phyloP scores from a whole-genome alignment of 176 grass and related monocot genomes.

The Rhynchospora breviuscula region DNA sequence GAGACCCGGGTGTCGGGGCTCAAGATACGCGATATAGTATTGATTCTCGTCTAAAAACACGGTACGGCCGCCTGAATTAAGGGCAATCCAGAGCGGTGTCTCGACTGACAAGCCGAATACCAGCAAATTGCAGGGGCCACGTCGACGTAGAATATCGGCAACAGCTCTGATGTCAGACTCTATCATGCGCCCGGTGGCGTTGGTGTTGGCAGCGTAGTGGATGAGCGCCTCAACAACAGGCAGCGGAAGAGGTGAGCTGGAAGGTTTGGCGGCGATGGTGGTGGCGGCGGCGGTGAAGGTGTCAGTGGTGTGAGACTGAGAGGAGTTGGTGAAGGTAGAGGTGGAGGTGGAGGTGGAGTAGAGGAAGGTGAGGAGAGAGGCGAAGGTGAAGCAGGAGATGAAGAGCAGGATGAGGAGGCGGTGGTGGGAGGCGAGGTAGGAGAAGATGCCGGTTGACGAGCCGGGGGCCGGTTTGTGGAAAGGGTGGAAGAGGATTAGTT shows the following conservation, averaged over 20 bases:
- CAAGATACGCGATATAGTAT: slow-evolving; percentile 92
- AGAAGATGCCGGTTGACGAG: slow-evolving; percentile 35
- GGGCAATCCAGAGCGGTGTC: slow-evolving; percentile 74
- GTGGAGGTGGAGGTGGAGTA: slow-evolving; percentile 30
- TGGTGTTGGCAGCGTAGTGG: slow-evolving; percentile 48
- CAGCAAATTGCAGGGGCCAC: slow-evolving; percentile 63
- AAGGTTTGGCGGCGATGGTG: background rate
- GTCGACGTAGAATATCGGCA: slow-evolving; percentile 33
- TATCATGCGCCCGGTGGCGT: slow-evolving; percentile 50
- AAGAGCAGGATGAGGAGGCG: slow-evolving; percentile 46
- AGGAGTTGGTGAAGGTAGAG: background rate
- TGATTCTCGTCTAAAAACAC: slow-evolving; percentile 99
- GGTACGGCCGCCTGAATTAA: slow-evolving; percentile 81
- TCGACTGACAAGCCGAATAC: slow-evolving; percentile 57
- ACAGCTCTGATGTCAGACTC: slow-evolving; percentile 43
- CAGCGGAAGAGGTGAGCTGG: slow-evolving; percentile 16
- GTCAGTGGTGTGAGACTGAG: slow-evolving; percentile 18
- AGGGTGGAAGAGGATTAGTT: slow-evolving; percentile 22
- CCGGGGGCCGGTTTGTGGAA: slow-evolving; percentile 11
- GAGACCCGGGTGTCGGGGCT: slow-evolving; percentile 59
- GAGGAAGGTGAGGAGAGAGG: slow-evolving; percentile 64
- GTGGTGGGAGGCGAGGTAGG: slow-evolving; percentile 31
- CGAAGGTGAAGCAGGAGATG: slow-evolving; percentile 67
- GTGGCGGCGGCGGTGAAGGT: background rate
- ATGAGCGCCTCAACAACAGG: slow-evolving; percentile 46